A percentile compares a stretch with the other conserved stretches of the same genome.
Evolutionary conservation across 306 rosid genomes (phyloP).

Genomic region (Carpinus fangiana): DNA sequence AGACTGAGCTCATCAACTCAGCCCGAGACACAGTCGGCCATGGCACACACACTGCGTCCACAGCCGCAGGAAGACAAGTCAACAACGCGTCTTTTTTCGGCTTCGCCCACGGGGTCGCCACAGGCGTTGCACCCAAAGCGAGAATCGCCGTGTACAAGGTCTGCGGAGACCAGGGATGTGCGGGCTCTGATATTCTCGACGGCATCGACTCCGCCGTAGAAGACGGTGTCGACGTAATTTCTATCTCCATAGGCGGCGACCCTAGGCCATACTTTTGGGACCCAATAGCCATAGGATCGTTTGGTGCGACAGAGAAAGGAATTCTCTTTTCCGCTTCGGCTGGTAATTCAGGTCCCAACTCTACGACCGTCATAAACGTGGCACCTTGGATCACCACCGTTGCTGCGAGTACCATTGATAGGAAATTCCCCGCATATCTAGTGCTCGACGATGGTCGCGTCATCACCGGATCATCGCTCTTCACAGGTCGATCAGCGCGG

Average conservation of each 20-base stretch:
- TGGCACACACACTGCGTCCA: conserved; percentile 32
- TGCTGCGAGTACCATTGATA: conserved; percentile 30
- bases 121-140: conserved; percentile 18
- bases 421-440: conserved; percentile 14
- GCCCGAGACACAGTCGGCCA: conserved; percentile 22
- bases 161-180: not conserved
- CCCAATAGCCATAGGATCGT: conserved; percentile 13
- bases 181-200: conserved; percentile 11
- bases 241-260: conserved; percentile 7
- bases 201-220: conserved; percentile 21
- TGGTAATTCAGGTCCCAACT: conserved; percentile 1
- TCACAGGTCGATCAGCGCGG: not conserved
- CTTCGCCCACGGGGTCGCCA: conserved; percentile 13
- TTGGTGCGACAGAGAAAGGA: conserved; percentile 20
- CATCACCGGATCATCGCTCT: conserved; percentile 23
- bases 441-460: conserved; percentile 25
- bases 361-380: not conserved
- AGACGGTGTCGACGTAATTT: conserved; percentile 32
- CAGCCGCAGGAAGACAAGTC: conserved; percentile 25
- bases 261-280: not conserved
- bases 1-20: not conserved
- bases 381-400: conserved; percentile 33
- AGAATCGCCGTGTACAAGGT: conserved; percentile 27
- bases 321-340: conserved; percentile 15
- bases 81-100: conserved; percentile 13